Base-by-base conservation (phyloP, 495 filamentous ascomycete species). In the Stereocaulon alpinum region DNA sequence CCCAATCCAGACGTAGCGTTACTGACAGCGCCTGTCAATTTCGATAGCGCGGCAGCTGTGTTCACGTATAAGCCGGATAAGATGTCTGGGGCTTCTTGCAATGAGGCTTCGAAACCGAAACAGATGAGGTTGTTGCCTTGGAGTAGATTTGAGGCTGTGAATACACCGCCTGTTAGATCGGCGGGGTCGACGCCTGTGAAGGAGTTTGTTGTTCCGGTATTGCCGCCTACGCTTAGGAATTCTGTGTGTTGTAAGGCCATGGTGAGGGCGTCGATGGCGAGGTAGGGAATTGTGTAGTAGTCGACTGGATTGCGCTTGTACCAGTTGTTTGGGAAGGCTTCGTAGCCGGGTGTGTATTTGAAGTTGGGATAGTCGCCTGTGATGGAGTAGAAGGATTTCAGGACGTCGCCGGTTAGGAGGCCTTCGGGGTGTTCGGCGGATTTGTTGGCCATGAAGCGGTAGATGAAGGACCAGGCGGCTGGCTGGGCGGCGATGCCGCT, bases 401-500 rank as follows among this genome's bases (percentile, higher is more conserved):
- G 58, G 20, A 70, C 67, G 14, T 69, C 66, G 61, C 73, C 69
- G 20, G 70, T 69, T n/a, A 73, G 61, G 2, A 66, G 43, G 48
- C 70, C 70, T 45, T 69, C 67, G 14, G 70, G 68, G 51, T 66
- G 60, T 47, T 72, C 69, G n/a, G 68, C 56, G 11, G 70, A 69
- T 29, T 72, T 63, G 58, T 73, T 74, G 42, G 64, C 65, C 66
- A 70, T 71, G 62, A 69, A 71, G 30, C 64, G 64, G 69, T 66
- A 67, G 54, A 69, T 74, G 69, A 64, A 64, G 67, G 32, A 66
- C 65, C 51, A 64, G 60, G 77, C 80, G 56, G 74, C 78, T 6
- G 72, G 77, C 14, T 74, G 76, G 18, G 76, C 79, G 50, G 86
- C 81, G 64, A 83, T 77, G 29, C 74, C 78, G 54, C 75, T 67